Base-by-base conservation (phyloP, 352 stramenopile species). In the Phytophthora podocarpi region DNA sequence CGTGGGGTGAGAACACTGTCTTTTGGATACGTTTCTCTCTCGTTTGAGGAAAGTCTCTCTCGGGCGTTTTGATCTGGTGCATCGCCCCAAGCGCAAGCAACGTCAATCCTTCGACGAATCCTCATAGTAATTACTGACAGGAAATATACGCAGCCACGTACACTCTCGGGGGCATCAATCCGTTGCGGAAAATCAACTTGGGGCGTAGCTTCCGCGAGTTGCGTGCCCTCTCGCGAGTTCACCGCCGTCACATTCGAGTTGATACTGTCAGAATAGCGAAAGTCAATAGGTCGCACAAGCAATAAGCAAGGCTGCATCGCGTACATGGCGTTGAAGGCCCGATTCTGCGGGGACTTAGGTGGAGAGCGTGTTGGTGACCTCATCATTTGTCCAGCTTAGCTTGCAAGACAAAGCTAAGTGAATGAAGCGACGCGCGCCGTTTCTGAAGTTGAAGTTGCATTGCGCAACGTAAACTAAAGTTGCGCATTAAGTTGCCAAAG, bases 101-200 rank as follows among this genome's bases (percentile, higher is more conserved):
- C 4, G 27, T 62, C 10, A 61, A 23, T 12, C 40, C 21, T 24
- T 28, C 8, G 32, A 50, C 2, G 18, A 47, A 24, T 37, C 5
- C 12, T 24, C 13, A 36, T 42, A 23, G 16, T 27, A 36, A 23
- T 32, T 35, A 36, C 7, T 3, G n/a, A n/a, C n/a, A n/a, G n/a
- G 30, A 0, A 5, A 43, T 16, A 34, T 41, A 48, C 40, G 13
- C 8, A 40, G 9, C 8, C 12, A 51, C 58, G 13, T 52, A 91
- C 83, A 12, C 69, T 89, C 15, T 90, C 71, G 0, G 83, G 85
- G 0, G 85, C 74, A 41, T 91, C 81, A 40, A 94, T 89, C 12
- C 83, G 80, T 62, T 94, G 85, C 5, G 85, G 85, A 3, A 91
- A 56, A 67, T 94, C 85, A 16, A 93, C 59, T 70, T 94, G 85